phyloP scores from a whole-genome alignment of 148 eudicot genomes.

The Rhododendron vialii region DNA sequence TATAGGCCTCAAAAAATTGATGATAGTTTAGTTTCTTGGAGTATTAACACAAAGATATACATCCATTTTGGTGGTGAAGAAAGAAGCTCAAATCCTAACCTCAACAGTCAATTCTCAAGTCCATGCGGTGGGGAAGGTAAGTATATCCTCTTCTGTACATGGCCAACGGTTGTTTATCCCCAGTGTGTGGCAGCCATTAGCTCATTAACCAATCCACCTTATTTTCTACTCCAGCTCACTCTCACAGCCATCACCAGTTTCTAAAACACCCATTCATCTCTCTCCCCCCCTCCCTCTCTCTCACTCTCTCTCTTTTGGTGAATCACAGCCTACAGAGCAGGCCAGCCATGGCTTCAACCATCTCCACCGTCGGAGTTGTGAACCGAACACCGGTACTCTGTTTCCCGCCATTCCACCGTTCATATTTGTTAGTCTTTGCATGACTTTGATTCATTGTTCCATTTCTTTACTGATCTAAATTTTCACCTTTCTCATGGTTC shows the following conservation, averaged over 20 bases:
- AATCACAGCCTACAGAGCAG: not conserved
- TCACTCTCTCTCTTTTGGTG: not conserved
- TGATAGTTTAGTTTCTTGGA: not conserved
- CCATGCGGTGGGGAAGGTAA: not conserved
- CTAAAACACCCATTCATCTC: not conserved
- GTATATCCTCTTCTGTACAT: constrained; percentile 2
- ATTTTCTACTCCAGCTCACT: not conserved
- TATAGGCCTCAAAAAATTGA: too few species aligned
- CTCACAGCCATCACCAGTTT: not conserved
- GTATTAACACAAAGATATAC: not conserved
- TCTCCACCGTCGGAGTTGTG: constrained; percentile 17
- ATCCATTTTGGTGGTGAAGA: not conserved
- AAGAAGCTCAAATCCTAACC: not conserved
- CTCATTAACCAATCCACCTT: not conserved
- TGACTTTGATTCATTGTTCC: not conserved
- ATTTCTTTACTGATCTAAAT: not conserved
- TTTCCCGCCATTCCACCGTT: not conserved
- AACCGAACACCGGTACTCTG: constrained; percentile 14
- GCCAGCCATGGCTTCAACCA: constrained; percentile 20
- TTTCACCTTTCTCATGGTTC: not conserved
- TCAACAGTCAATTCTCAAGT: not conserved
- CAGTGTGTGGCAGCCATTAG: not conserved
- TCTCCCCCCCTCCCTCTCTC: not conserved
- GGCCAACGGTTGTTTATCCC: constrained; percentile 2
- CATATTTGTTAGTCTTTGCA: not conserved